These are phyloP conservation scores for Botryosphaeria dothidea DNA, from an alignment of 2,329 filamentous ascomycete genomes.

Conservation along the genomic window DNA sequence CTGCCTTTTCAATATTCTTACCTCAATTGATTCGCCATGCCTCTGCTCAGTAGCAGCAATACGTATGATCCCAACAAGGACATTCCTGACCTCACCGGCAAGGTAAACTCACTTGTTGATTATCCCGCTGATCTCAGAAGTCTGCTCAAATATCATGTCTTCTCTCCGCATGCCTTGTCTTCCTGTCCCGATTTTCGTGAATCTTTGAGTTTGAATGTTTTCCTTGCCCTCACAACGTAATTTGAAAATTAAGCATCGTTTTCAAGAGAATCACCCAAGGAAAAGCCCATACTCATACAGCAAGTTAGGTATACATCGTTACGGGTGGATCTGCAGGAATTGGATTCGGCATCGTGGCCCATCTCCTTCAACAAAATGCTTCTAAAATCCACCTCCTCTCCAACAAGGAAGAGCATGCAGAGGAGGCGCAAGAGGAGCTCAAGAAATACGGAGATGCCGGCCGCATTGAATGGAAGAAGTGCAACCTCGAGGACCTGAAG, in stretches of 20 bases:
- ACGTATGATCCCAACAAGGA: constrained; percentile 43
- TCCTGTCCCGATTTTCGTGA: no score
- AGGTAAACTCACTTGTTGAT: constrained; percentile 25
- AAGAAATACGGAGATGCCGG: constrained; percentile 47
- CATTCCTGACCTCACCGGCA: constrained; percentile 43
- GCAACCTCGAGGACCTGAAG: constrained; percentile 49
- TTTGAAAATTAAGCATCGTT: no score
- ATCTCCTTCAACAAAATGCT: constrained; percentile 53
- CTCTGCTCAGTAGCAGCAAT: constrained; percentile 29
- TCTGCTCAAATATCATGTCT: neutral
- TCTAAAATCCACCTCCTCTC: constrained; percentile 51
- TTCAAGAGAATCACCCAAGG: no score
- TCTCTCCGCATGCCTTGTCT: no score
- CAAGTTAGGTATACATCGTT: constrained; percentile 45
- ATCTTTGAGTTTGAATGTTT: no score
- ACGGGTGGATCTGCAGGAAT: constrained; percentile 54
- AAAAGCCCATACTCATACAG: neutral
- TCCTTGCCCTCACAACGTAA: no score
- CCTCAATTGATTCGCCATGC: neutral
- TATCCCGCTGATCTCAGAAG: neutral
- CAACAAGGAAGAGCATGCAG: constrained; percentile 51
- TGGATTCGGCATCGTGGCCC: constrained; percentile 53
- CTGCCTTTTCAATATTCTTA: neutral
- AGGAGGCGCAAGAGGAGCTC: constrained; percentile 46
- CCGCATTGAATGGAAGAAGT: constrained; percentile 48